These are phyloP conservation scores for Kokia cookei DNA, from an alignment of 441 rosid species.

Conservation along the genomic window DNA sequence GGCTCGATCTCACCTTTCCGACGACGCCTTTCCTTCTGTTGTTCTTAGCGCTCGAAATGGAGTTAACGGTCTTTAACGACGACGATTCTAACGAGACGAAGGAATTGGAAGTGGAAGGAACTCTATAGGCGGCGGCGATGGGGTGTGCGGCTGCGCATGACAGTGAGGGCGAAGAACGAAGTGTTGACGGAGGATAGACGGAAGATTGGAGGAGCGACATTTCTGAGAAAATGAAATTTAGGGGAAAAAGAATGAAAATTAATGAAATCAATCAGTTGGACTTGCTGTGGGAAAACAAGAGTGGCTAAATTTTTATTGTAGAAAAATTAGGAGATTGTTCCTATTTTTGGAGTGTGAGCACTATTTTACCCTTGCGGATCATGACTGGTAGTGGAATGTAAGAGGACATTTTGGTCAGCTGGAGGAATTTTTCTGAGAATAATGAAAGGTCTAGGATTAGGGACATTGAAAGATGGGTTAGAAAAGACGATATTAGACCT, in stretches of 20 bases:
- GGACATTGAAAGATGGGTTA: background rate
- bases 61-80: constrained; percentile 7
- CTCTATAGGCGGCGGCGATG: constrained; percentile 11
- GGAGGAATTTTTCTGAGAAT: background rate
- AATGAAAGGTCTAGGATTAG: background rate
- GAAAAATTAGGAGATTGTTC: background rate
- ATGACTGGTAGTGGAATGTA: background rate
- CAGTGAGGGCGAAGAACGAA: constrained; percentile 21
- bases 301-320: background rate
- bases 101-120: constrained; percentile 11
- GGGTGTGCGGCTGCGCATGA: constrained; percentile 11
- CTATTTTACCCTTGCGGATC: background rate
- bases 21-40: constrained; percentile 10
- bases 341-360: background rate
- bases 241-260: background rate
- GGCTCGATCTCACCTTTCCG: constrained; percentile 41
- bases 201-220: constrained; percentile 48
- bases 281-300: background rate
- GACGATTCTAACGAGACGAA: constrained; percentile 8
- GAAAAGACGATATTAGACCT: constrained; percentile 12
- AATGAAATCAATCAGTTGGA: background rate
- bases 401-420: background rate
- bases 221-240: background rate
- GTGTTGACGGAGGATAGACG: constrained; percentile 29
- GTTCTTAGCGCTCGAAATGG: background rate